Evolutionary conservation across 179 eudicot species (phyloP), one percentile per base, ranked within the genome.

Genomic region (Silene noctiflora): DNA sequence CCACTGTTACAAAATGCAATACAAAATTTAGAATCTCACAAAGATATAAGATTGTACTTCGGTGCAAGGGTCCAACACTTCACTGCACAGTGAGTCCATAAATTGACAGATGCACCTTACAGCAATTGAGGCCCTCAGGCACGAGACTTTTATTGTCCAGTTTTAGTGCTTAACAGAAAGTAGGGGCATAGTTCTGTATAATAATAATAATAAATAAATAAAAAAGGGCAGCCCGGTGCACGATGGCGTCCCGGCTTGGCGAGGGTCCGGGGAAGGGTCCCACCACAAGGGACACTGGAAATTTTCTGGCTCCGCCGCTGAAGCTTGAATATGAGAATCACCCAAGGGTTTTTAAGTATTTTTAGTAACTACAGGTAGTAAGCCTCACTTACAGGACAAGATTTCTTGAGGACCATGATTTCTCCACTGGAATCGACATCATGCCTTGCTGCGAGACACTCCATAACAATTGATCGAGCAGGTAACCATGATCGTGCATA

Each of bases 401-500:
- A 88, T 83, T 83, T 83, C 68, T 73, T 76, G 76, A 92, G 85
- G 75, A 91, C 91, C 86, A 92, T 77, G 76, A 94, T 90, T 87
- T 92, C 98, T 79, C 96, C 96, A 72, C 94, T 92, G 4, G 94
- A 80, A 80, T 94, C 97, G 46, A 89, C 66, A 71, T 86, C 81
- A 46, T 80, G 73, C 81, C 96, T 92, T 69, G 89, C 88, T 68
- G 86, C 87, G 85, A 94, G 84, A 81, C 90, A 89, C 76, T 89
- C 89, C 87, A 81, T 71, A 22, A 94, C 90, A 75, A 92, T 92
- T 33, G 96, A 90, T 69, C 94, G 84, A 67, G 98, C 98, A 59
- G 97, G 97, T 78, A 94, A 76, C 98, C 98, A 94, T 78, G 98
- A 92, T 83, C 85, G 83, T 33, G 86, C 89, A 84, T 90, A 91